Evolutionary conservation across 1,284 basidiomycete species (phyloP).

Genomic region (Exobasidium rhododendri): DNA sequence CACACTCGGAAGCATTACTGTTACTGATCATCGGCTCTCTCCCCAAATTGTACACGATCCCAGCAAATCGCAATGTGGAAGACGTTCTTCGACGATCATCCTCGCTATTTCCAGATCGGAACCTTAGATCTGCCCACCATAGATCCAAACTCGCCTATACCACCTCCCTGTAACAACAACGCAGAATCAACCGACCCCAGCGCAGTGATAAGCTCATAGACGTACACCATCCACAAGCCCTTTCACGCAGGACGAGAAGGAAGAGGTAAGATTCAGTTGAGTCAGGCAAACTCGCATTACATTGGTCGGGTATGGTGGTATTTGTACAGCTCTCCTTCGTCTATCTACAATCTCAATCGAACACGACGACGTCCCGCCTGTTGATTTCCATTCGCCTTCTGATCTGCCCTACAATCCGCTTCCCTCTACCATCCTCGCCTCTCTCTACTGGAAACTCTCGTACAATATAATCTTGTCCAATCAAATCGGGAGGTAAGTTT

Average conservation of each 20-base stretch:
- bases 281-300: no score
- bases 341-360: not conserved
- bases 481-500: slow-evolving; percentile 32
- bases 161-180: slow-evolving; percentile 30
- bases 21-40: not conserved
- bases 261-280: no score
- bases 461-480: slow-evolving; percentile 45
- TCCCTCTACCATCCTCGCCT: slow-evolving; percentile 33
- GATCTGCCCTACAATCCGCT: slow-evolving; percentile 43
- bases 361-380: slow-evolving; percentile 40
- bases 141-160: slow-evolving; percentile 32
- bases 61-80: not conserved
- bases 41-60: not conserved
- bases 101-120: slow-evolving; percentile 42
- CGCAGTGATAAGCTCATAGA: slow-evolving; percentile 16
- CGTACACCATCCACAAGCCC: no score
- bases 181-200: not conserved
- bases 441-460: slow-evolving; percentile 48
- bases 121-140: slow-evolving; percentile 35
- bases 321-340: no score
- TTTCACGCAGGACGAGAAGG: no score
- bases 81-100: slow-evolving; percentile 43
- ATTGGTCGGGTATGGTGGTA: no score
- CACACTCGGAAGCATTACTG: no score
- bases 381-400: slow-evolving; percentile 47